Evolutionary conservation across 2,329 filamentous ascomycete species (phyloP).

Genomic region (Ilyonectria sp.): DNA sequence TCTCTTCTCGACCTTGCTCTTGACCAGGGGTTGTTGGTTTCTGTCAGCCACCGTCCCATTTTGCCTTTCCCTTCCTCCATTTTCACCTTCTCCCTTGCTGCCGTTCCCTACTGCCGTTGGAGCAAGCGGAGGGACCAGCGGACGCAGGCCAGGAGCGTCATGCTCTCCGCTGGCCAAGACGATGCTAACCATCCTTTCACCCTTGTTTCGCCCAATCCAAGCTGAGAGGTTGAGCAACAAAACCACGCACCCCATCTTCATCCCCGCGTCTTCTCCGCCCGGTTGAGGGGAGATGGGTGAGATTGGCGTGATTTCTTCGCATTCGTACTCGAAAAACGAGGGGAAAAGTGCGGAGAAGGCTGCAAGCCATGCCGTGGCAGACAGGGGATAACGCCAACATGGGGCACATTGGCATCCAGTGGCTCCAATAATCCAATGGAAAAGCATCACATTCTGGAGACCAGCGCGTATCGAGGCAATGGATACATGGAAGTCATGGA

Average conservation of each 20-base stretch:
- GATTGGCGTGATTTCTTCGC: constrained; percentile 13
- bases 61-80: constrained; percentile 7
- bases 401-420: neutral
- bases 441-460: neutral
- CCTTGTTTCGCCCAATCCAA: neutral
- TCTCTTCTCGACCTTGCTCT: constrained; percentile 12
- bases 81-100: neutral
- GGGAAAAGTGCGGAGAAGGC: constrained; percentile 30
- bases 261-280: constrained; percentile 14
- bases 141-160: neutral
- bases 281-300: constrained; percentile 14
- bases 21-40: constrained; percentile 10
- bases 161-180: neutral
- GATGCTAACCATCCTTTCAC: neutral
- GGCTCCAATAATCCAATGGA: neutral
- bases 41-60: constrained; percentile 19
- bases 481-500: constrained; percentile 16
- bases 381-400: constrained; percentile 15
- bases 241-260: constrained; percentile 19
- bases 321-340: constrained; percentile 17
- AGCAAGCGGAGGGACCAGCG: neutral
- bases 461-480: neutral
- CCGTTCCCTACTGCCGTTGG: constrained; percentile 16
- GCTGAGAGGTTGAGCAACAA: constrained; percentile 9
- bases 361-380: constrained; percentile 15